Base-by-base conservation (phyloP, 225 moss, liverwort and hornwort species). In the Anthoceros angustus region DNA sequence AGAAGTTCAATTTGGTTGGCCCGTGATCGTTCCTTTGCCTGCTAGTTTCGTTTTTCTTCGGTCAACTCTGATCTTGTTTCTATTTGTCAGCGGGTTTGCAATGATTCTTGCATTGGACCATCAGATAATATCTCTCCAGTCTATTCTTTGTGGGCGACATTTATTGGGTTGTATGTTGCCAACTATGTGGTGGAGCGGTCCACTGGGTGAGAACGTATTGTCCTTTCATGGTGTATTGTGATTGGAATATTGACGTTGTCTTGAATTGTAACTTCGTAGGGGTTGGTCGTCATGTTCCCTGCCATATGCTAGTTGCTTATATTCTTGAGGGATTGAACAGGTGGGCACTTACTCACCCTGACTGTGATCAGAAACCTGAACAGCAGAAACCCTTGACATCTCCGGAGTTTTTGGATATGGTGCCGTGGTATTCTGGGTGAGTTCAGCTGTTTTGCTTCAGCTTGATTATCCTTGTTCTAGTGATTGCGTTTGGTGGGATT, bases 341-440 rank as follows among this genome's bases (percentile, higher is more conserved):
- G 74, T 98, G 98, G 98, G 89, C 98, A 62, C 71, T 98, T 62
- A 98, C 98, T 49, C 98, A 98, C 78, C 95, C 91, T 72, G 88
- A 79, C 74, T 79, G 84, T 65, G 86, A 84, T 73, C 68, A 79
- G 46, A 84, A 80, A 32, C 77, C 83, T 67, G 77, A 75, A 40
- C 92, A 89, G 74, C 78, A 83, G 74, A 83, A 79, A 7, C 89
- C 87, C 62, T 75, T 83, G 62, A 86, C 89, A 45, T 72, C 79
- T 48, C 92, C 98, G 39, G 86, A 92, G n/a, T 98, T 98, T 77
- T 72, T 98, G 71, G 98, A 92, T 67, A 98, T 98, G 98, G 98
- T 98, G 40, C 98, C 98, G 11, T 98, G 98, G 98, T 98, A 98
- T 70, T 98, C 98, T 65, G 98, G 98, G 98, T 98, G 73, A 70